Evolutionary conservation across 495 filamentous ascomycete species (phyloP).

Genomic region (Tirmania nivea): DNA sequence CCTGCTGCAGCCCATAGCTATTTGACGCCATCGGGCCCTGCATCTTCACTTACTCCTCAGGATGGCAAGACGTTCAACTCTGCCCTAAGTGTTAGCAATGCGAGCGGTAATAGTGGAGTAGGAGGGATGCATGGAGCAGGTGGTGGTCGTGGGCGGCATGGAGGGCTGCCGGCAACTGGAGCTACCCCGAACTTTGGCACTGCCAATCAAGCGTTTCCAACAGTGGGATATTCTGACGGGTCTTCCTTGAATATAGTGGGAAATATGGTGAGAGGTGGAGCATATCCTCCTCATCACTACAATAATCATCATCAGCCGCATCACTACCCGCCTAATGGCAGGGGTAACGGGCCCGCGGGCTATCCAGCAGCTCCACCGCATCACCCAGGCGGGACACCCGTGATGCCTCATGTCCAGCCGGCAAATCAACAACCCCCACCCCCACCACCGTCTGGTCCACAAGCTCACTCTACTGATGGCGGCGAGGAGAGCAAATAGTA

Average conservation of each 20-base stretch:
- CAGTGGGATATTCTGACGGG: conserved; percentile 18
- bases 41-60: conserved; percentile 16
- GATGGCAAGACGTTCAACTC: conserved; percentile 10
- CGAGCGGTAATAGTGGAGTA: conserved; percentile 2
- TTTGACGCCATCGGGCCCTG: conserved; percentile 6
- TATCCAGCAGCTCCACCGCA: conserved; percentile 8
- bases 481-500: not conserved
- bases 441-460: conserved; percentile 1
- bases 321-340: conserved; percentile 11
- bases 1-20: conserved; percentile 9
- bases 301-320: conserved; percentile 10
- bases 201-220: conserved; percentile 4
- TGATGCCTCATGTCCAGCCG: not conserved
- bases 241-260: conserved; percentile 13
- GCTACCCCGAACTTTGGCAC: conserved; percentile 5
- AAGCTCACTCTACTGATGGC: not conserved
- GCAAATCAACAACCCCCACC: conserved; percentile 1
- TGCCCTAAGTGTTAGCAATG: conserved; percentile 4
- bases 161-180: not conserved
- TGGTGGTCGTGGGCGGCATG: not conserved
- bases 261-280: conserved; percentile 18
- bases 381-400: conserved; percentile 9
- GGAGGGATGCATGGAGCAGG: conserved; percentile 1
- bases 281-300: conserved; percentile 10
- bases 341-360: conserved; percentile 12